Conservation (phyloP, 2,329 filamentous ascomycete genomes). For the Coniochaeta hoffmannii region DNA sequence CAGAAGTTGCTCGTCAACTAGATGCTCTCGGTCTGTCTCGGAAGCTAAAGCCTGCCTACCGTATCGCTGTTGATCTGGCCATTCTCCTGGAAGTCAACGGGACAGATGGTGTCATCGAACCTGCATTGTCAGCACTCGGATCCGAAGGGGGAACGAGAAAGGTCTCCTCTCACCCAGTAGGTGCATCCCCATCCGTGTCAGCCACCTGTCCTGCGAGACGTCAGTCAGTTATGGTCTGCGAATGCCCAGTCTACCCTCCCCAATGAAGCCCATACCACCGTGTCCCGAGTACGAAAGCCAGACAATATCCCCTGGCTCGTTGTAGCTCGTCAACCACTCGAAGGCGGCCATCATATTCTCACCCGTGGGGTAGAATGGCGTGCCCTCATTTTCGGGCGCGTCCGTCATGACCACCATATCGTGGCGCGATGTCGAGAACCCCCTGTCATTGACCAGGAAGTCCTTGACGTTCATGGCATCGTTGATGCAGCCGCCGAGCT, state of each 20-base stretch:
- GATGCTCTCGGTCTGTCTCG: background rate
- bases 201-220: conserved; percentile 57
- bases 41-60: background rate
- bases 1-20: background rate
- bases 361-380: conserved; percentile 64
- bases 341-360: conserved; percentile 67
- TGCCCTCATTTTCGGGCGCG: conserved; percentile 68
- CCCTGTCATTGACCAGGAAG: conserved; percentile 50
- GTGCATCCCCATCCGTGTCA: conserved; percentile 58
- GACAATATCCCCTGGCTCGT: conserved; percentile 65
- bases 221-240: background rate
- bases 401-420: conserved; percentile 74
- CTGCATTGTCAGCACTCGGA: conserved; percentile 65
- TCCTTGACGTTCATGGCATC: conserved; percentile 69
- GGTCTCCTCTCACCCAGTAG: background rate
- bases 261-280: background rate
- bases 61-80: conserved; percentile 67
- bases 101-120: conserved; percentile 73
- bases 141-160: background rate
- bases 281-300: conserved; percentile 64
- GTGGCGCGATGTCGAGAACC: conserved; percentile 49
- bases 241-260: no score
- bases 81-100: conserved; percentile 61
- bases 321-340: conserved; percentile 66
- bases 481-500: conserved; percentile 73